Base-by-base conservation (phyloP, 2,329 filamentous ascomycete species). In the Arthrobotrys sphaeroides region DNA sequence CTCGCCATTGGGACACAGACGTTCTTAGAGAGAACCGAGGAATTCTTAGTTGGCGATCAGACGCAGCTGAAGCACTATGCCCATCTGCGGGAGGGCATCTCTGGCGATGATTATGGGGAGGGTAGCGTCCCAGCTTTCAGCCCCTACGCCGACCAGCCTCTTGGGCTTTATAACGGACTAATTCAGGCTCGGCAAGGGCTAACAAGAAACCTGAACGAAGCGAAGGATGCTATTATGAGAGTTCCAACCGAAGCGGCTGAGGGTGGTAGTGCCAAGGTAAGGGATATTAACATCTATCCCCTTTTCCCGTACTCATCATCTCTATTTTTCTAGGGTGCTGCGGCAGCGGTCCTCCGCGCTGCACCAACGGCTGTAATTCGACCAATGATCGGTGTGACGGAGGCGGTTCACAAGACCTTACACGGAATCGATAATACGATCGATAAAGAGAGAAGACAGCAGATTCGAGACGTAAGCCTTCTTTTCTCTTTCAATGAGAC, bases 1-100 rank as follows among this genome's bases (percentile, higher is more conserved):
- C 85, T 98, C 59, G 94, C 94, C 0, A 92, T 98, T 57, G 95
- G 95, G 33, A 97, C 96, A 2, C 95, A 98, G 80, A 95, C 91
- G n/a, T 89, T 94, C 13, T 87, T 99, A 0, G 91, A 97, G 81
- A 91, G 91, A 16, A 93, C 94, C 0, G 96, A 99, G 82, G 91
- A 88, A 16, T 40, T 85, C 83, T 13, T 84, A 85, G 78, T 60
- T 80, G 80, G 53, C 81, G 78, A 51, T 80, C 64, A 18, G 76
- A 78, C 13, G 82, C 83, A 55, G 82, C 82, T 9, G 80, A 82
- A 38, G 78, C 79, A 13, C 82, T 81, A 55, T 59, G 64, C 78
- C 38, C 82, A 83, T 12, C 87, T 85, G 83, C 84, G 85, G 22
- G 83, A 84, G 24, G 82, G 85, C 61, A 90, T 90, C 7, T 88